Evolutionary conservation across 768 basidiomycete genomes (phyloP).

Genomic region (Daedaleopsis nitida): DNA sequence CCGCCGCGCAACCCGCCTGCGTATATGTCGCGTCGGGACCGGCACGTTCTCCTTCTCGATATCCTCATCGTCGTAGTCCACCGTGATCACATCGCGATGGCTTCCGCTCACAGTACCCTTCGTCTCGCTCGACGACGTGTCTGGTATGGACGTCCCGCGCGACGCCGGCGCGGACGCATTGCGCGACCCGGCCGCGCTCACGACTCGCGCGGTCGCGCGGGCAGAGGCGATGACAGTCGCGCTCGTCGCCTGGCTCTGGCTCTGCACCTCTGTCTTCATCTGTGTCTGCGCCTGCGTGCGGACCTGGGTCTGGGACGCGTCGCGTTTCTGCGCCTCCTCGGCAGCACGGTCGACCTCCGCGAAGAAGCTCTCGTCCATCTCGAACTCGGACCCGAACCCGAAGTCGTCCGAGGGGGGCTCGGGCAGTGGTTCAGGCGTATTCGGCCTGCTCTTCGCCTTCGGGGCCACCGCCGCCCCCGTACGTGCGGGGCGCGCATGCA

Average conservation of each 20-base stretch:
- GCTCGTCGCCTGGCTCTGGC: constrained; percentile 3
- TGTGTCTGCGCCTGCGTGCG: constrained; percentile 3
- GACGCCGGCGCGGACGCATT: neutral
- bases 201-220: neutral
- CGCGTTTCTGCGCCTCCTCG: constrained; percentile 24
- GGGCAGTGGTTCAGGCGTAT: neutral
- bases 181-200: neutral
- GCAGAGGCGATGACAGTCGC: neutral
- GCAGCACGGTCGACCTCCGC: constrained; percentile 41
- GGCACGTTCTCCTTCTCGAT: constrained; percentile 67
- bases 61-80: constrained; percentile 50
- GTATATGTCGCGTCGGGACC: constrained; percentile 51
- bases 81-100: constrained; percentile 33
- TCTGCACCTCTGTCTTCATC: constrained; percentile 9
- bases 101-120: neutral
- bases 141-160: constrained; percentile 2
- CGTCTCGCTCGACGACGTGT: constrained; percentile 13
- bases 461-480: neutral
- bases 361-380: constrained; percentile 42
- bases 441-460: constrained; percentile 6
- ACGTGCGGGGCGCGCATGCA: no score
- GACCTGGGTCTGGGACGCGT: neutral
- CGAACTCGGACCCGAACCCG: constrained; percentile 32
- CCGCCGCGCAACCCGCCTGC: constrained; percentile 40
- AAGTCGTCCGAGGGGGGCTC: constrained; percentile 17